phyloP scores from a whole-genome alignment of 257 asterid genomes.

The Gentiana dahurica region DNA sequence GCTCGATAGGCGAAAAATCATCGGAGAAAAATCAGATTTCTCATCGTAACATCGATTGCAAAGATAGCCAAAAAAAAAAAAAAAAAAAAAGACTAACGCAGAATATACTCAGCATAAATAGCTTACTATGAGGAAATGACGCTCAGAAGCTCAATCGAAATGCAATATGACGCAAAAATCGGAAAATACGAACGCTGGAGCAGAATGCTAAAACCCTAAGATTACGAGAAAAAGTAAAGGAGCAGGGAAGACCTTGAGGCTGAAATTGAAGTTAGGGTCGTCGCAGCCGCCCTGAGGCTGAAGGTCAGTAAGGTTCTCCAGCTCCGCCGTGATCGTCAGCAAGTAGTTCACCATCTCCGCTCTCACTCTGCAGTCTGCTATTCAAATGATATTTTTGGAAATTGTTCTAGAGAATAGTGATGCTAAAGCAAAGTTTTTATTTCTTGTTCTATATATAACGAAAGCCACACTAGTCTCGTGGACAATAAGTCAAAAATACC shows the following conservation, averaged over 20 bases:
- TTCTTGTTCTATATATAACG: no score
- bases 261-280: conserved; percentile 57
- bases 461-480: background rate
- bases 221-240: background rate
- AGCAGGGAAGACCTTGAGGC: conserved; percentile 42
- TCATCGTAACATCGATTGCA: background rate
- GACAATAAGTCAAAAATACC: no score
- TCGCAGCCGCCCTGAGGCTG: conserved; percentile 80
- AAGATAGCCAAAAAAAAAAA: background rate
- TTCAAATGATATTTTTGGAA: no score
- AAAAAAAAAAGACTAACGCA: background rate
- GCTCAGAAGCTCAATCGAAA: background rate
- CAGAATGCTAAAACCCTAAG: conserved; percentile 3
- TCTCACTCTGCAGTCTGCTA: conserved; percentile 2
- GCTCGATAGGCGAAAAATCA: no score
- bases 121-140: background rate
- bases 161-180: background rate
- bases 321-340: conserved; percentile 63
- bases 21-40: no score
- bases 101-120: background rate
- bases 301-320: conserved; percentile 65
- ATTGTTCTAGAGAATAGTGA: no score
- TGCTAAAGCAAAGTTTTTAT: no score
- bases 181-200: background rate
- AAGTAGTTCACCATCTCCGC: conserved; percentile 51